Evolutionary conservation across 495 filamentous ascomycete genomes (phyloP).

Genomic region (Neurospora tetrasperma): DNA sequence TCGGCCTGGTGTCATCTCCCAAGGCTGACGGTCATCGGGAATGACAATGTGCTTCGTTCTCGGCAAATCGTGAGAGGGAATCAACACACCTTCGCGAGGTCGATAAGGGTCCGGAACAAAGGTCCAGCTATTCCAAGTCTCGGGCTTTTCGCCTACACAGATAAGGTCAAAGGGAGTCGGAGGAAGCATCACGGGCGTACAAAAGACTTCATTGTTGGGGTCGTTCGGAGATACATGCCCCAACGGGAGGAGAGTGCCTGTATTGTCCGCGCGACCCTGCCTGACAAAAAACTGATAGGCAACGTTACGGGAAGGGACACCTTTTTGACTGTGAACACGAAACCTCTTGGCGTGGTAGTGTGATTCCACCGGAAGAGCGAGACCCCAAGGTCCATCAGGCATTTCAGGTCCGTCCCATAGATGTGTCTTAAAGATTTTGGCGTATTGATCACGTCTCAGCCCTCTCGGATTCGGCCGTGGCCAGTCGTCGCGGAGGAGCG

Average conservation of each 20-base stretch:
- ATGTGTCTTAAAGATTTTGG: neutral
- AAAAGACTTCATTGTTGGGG: neutral
- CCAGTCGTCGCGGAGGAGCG: neutral
- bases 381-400: neutral
- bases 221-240: neutral
- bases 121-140: neutral
- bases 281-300: neutral
- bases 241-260: neutral
- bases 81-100: neutral
- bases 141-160: neutral
- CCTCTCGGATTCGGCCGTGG: neutral
- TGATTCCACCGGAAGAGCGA: neutral
- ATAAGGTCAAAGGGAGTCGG: neutral
- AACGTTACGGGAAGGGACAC: neutral
- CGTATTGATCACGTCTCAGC: neutral
- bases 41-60: neutral
- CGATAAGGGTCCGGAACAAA: neutral
- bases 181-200: neutral
- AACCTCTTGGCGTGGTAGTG: neutral
- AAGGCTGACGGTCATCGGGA: neutral
- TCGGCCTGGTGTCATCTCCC: neutral
- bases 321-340: neutral
- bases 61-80: neutral
- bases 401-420: neutral
- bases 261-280: neutral